Evolutionary conservation across 2,329 filamentous ascomycete species (phyloP).

Genomic region (Fusarium luffae): DNA sequence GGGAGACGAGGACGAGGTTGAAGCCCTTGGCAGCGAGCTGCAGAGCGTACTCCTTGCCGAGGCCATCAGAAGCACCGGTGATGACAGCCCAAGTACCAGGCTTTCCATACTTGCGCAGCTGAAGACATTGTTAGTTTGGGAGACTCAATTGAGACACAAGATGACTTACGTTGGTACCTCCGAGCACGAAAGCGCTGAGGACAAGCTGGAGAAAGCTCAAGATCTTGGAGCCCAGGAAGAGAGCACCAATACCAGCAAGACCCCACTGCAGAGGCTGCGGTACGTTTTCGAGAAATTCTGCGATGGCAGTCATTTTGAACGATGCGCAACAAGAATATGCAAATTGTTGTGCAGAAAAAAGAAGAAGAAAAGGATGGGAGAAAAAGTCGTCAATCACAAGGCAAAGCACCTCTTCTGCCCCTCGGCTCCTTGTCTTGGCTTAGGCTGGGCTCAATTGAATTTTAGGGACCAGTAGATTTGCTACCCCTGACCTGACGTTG

Average conservation of each 20-base stretch:
- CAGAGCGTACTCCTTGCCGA: slow-evolving; percentile 94
- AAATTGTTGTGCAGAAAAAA: not conserved
- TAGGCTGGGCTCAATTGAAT: slow-evolving; percentile 20
- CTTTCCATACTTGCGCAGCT: slow-evolving; percentile 91
- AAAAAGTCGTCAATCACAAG: slow-evolving; percentile 13
- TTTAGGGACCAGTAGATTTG: slow-evolving; percentile 15
- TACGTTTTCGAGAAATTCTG: slow-evolving; percentile 48
- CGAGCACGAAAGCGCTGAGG: slow-evolving; percentile 75
- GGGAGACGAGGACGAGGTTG: slow-evolving; percentile 94
- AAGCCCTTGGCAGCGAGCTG: slow-evolving; percentile 92
- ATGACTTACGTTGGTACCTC: slow-evolving; percentile 67
- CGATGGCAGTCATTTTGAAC: slow-evolving; percentile 46
- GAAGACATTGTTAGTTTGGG: not conserved
- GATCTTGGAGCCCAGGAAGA: slow-evolving; percentile 67
- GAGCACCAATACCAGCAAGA: slow-evolving; percentile 66
- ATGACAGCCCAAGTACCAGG: slow-evolving; percentile 94
- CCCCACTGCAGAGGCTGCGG: slow-evolving; percentile 58
- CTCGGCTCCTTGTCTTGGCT: slow-evolving; percentile 36
- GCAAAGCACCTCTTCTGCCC: slow-evolving; percentile 30
- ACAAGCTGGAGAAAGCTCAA: slow-evolving; percentile 70
- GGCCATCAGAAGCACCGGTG: slow-evolving; percentile 94
- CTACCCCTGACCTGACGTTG: slow-evolving; percentile 45
- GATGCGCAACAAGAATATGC: not conserved
- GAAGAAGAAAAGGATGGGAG: not conserved
- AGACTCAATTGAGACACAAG: not conserved